A percentile compares a stretch with the other conserved stretches of the same genome.
phyloP scores from a whole-genome alignment of 2,329 filamentous ascomycete species.

The Trichophyton rubrum region DNA sequence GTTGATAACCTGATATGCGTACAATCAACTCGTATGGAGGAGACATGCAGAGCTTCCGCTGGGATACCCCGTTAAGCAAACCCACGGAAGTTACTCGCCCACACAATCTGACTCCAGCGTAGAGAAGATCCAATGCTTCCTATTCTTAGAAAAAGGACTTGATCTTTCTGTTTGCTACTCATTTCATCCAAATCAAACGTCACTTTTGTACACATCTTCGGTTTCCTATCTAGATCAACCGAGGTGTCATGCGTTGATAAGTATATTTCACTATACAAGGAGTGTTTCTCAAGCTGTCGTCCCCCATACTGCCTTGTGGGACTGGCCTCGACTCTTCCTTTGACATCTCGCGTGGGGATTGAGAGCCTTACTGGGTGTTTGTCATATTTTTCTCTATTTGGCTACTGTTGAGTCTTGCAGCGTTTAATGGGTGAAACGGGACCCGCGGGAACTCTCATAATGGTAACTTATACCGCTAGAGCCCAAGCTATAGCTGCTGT shows the following conservation, averaged over 20 bases:
- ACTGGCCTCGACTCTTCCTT: not conserved
- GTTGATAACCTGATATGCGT: not conserved
- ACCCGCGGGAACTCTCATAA: not conserved
- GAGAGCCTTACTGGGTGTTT: not conserved
- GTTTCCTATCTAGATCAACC: not conserved
- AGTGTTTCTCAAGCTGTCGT: not conserved
- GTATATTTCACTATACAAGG: not conserved
- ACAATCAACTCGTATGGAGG: not conserved
- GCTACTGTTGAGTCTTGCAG: not conserved
- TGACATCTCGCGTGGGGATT: not conserved
- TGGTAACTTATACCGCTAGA: not conserved
- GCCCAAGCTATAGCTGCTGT: not conserved
- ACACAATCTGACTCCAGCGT: not conserved
- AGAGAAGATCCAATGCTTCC: not conserved
- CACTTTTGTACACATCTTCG: not conserved
- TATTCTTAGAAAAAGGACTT: not conserved
- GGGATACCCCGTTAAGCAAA: not conserved
- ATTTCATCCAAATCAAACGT: not conserved
- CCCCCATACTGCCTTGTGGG: not conserved
- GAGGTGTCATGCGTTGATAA: not conserved
- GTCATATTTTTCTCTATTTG: not conserved
- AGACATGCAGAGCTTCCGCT: not conserved
- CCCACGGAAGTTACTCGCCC: not conserved
- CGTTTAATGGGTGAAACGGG: not conserved
- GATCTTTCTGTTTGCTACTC: not conserved